phyloP scores from a whole-genome alignment of 2,329 filamentous ascomycete genomes.

The Xylaria polymorpha region DNA sequence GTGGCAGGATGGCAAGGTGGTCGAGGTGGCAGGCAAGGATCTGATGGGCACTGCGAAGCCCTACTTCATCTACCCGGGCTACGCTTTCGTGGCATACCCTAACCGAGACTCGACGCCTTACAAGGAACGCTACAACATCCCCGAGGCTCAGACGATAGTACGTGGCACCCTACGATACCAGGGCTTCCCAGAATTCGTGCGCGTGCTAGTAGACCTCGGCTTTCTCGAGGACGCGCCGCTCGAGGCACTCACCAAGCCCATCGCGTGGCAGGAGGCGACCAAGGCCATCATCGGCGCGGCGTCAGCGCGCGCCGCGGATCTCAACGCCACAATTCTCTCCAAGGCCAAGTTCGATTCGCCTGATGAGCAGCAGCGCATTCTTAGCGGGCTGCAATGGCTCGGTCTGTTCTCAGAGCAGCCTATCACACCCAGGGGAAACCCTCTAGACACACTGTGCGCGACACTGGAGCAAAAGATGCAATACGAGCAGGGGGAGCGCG shows the following conservation, averaged over 20 bases:
- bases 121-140: slow-evolving; percentile 89
- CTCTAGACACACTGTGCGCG: slow-evolving; percentile 91
- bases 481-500: slow-evolving; percentile 79
- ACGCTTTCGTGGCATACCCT: slow-evolving; percentile 89
- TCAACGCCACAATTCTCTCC: slow-evolving; percentile 77
- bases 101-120: slow-evolving; percentile 92
- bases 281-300: slow-evolving; percentile 77
- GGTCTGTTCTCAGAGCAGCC: slow-evolving; percentile 35
- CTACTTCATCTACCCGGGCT: slow-evolving; percentile 86
- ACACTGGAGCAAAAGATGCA: slow-evolving; percentile 93
- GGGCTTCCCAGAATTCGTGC: slow-evolving; percentile 92
- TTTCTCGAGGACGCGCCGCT: slow-evolving; percentile 81
- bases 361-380: slow-evolving; percentile 76
- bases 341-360: slow-evolving; percentile 78
- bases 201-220: slow-evolving; percentile 78
- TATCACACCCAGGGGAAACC: slow-evolving; percentile 67
- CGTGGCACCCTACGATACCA: slow-evolving; percentile 86
- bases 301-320: slow-evolving; percentile 74
- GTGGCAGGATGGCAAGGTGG: slow-evolving; percentile 81
- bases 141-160: slow-evolving; percentile 88
- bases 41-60: slow-evolving; percentile 90
- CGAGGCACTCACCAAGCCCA: slow-evolving; percentile 72
- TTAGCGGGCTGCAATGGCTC: slow-evolving; percentile 77
- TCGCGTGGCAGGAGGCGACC: slow-evolving; percentile 87
- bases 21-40: slow-evolving; percentile 68